phyloP scores from a whole-genome alignment of 768 basidiomycete genomes.

The Leucocoprinus leucothites region DNA sequence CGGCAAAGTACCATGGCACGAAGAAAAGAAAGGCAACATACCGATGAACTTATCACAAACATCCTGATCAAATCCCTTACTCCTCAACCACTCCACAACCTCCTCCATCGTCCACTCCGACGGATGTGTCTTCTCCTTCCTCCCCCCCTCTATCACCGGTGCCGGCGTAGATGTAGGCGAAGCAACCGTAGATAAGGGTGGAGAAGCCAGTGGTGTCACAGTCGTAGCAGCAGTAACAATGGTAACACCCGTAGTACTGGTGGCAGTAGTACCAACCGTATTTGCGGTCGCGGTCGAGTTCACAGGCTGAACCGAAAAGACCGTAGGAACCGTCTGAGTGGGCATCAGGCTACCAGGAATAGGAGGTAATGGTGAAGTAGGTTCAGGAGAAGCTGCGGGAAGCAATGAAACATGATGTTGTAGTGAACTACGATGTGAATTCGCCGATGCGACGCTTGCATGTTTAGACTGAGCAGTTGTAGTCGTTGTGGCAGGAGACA shows the following conservation, averaged over 20 bases:
- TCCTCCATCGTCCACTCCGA: constrained; percentile 86
- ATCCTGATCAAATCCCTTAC: constrained; percentile 80
- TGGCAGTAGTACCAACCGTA: neutral
- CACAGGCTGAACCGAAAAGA: neutral
- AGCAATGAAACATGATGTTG: neutral
- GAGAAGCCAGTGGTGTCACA: constrained; percentile 15
- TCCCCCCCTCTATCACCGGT: constrained; percentile 16
- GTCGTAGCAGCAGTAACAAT: constrained; percentile 6
- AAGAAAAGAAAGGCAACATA: constrained; percentile 37
- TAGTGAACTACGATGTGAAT: neutral
- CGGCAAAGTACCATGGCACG: too few species aligned
- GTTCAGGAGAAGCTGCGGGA: constrained; percentile 20
- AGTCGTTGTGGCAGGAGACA: constrained; percentile 22
- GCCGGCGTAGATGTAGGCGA: constrained; percentile 10
- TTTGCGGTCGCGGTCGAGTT: neutral
- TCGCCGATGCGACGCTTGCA: constrained; percentile 30
- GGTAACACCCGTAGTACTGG: neutral
- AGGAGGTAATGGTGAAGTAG: constrained; percentile 19
- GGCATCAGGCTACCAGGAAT: neutral
- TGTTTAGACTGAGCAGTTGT: constrained; percentile 37
- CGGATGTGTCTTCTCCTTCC: constrained; percentile 43
- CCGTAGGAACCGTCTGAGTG: neutral
- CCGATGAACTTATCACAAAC: constrained; percentile 87
- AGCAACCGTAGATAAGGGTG: constrained; percentile 15
- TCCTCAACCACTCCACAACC: constrained; percentile 84